Evolutionary conservation across 2,329 filamentous ascomycete species (phyloP).

Genomic region (Neoscytalidium dimidiatum): DNA sequence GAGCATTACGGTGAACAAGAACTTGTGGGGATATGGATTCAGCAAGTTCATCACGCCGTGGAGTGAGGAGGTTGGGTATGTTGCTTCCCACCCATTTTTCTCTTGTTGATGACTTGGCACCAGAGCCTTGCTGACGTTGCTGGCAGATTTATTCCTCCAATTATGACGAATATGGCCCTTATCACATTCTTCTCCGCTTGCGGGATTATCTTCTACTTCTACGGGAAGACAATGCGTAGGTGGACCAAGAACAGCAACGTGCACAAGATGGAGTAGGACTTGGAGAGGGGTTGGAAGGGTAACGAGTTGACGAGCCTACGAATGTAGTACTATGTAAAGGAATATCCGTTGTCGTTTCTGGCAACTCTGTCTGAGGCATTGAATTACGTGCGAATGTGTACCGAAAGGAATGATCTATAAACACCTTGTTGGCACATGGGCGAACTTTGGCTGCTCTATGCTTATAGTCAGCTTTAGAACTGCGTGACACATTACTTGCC

Average conservation of each 20-base stretch:
- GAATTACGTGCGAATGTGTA: too few relatives aligned
- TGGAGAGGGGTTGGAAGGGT: background rate
- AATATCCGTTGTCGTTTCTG: too few relatives aligned
- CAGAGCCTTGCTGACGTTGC: background rate
- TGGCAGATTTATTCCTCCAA: slow-evolving; percentile 50
- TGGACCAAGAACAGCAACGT: slow-evolving; percentile 59
- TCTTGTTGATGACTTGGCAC: background rate
- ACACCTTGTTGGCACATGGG: too few relatives aligned
- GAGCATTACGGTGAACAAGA: slow-evolving; percentile 64
- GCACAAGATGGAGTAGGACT: slow-evolving; percentile 48
- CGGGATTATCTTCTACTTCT: slow-evolving; percentile 59
- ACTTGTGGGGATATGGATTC: slow-evolving; percentile 64
- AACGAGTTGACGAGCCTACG: background rate
- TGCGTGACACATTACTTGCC: too few relatives aligned
- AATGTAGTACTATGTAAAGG: background rate
- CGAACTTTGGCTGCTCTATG: too few relatives aligned
- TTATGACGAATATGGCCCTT: slow-evolving; percentile 62
- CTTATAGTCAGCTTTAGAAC: too few relatives aligned
- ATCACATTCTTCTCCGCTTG: slow-evolving; percentile 56
- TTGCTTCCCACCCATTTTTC: background rate
- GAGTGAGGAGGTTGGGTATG: slow-evolving; percentile 49
- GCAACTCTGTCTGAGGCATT: too few relatives aligned
- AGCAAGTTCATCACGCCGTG: slow-evolving; percentile 58
- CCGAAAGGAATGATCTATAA: too few relatives aligned
- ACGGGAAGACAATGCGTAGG: slow-evolving; percentile 59